A percentile compares a stretch with the other conserved stretches of the same genome.
phyloP scores from a whole-genome alignment of 2,329 filamentous ascomycete species.

The Rosellinia necatrix region DNA sequence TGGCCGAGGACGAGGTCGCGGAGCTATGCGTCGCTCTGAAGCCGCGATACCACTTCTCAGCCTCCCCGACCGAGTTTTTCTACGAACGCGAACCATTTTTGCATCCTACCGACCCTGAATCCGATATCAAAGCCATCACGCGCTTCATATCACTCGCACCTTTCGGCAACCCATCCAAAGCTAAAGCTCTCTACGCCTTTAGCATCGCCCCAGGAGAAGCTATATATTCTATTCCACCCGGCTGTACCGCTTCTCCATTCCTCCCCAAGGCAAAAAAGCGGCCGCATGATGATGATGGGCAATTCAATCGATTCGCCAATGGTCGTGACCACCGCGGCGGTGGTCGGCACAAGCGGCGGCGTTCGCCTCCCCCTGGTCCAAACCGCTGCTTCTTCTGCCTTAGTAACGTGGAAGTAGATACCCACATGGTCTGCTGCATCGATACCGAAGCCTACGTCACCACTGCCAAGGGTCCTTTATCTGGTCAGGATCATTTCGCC shows the following conservation, averaged over 20 bases:
- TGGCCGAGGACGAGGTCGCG: slow-evolving; percentile 69
- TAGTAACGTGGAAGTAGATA: slow-evolving; percentile 80
- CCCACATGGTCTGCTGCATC: slow-evolving; percentile 88
- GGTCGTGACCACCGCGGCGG: slow-evolving; percentile 51
- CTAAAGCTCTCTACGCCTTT: slow-evolving; percentile 82
- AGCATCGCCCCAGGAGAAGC: slow-evolving; percentile 68
- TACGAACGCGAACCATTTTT: slow-evolving; percentile 95
- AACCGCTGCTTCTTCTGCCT: slow-evolving; percentile 94
- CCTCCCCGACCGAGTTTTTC: slow-evolving; percentile 67
- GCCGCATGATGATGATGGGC: slow-evolving; percentile 49
- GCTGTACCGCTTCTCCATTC: slow-evolving; percentile 79
- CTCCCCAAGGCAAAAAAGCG: slow-evolving; percentile 60
- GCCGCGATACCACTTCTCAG: slow-evolving; percentile 89
- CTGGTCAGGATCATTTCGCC: slow-evolving; percentile 69
- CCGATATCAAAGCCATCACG: slow-evolving; percentile 66
- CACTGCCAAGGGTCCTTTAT: slow-evolving; percentile 87
- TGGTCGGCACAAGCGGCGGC: slow-evolving; percentile 52
- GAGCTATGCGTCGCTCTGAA: slow-evolving; percentile 79
- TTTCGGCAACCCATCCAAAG: slow-evolving; percentile 75
- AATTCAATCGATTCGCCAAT: slow-evolving; percentile 60
- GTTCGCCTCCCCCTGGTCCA: slow-evolving; percentile 65
- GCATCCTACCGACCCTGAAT: slow-evolving; percentile 57
- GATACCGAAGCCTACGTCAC: slow-evolving; percentile 88
- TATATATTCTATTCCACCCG: slow-evolving; percentile 65
- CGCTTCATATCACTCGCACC: slow-evolving; percentile 89